Percentiles rank a stretch among this genome's conserved stretches.
These are phyloP conservation scores for Lentinus tigrinus DNA, from an alignment of 768 basidiomycete genomes.

Conservation along the genomic window DNA sequence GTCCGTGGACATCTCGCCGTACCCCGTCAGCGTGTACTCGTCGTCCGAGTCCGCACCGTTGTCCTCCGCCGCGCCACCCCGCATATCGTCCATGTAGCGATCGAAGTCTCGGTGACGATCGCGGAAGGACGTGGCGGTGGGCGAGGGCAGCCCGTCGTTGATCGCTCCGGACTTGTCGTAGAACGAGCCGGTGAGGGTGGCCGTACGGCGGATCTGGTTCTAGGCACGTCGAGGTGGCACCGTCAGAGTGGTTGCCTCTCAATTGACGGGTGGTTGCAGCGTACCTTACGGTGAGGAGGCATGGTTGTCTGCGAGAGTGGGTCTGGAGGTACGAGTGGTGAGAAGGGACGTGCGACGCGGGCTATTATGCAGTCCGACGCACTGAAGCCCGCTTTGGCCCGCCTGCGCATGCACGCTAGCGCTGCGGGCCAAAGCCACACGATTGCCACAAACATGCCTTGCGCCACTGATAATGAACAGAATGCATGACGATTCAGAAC, in stretches of 20 bases:
- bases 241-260: background rate
- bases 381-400: background rate
- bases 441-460: background rate
- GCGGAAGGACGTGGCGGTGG: background rate
- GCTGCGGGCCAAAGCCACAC: background rate
- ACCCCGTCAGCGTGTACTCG: constrained; percentile 18
- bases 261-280: background rate
- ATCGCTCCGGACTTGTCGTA: constrained; percentile 16
- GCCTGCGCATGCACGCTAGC: background rate
- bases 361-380: background rate
- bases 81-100: background rate
- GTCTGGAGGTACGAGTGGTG: background rate
- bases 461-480: background rate
- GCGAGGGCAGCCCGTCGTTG: constrained; percentile 7
- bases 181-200: constrained; percentile 5
- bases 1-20: constrained; percentile 13
- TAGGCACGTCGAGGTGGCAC: background rate
- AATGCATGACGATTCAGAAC: too few relatives aligned
- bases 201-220: constrained; percentile 5
- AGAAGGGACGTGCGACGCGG: background rate
- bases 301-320: background rate
- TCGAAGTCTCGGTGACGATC: background rate
- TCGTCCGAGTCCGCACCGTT: constrained; percentile 6
- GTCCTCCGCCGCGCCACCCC: background rate
- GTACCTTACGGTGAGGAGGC: constrained; percentile 13